These are phyloP conservation scores for Tetraselmis striata DNA, from an alignment of 139 green algal genomes.

Conservation along the genomic window DNA sequence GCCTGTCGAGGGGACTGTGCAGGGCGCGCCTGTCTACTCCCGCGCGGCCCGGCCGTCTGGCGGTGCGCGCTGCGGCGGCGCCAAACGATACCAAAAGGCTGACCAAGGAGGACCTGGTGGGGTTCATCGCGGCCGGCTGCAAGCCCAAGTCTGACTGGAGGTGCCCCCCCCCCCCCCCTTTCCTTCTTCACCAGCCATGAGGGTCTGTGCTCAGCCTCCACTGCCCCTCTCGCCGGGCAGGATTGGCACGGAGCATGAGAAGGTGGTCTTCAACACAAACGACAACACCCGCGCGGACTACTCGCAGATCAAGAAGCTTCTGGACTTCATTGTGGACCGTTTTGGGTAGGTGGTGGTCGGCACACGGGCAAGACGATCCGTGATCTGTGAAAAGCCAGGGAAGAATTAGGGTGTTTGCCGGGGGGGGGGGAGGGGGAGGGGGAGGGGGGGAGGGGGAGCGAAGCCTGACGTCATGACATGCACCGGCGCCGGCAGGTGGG, in stretches of 20 bases:
- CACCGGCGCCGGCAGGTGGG: conserved; percentile 76
- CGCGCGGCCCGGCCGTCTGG: too few species aligned
- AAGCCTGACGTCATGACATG: conserved; percentile 5
- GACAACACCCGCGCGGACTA: conserved; percentile 66
- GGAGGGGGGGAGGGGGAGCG: not conserved
- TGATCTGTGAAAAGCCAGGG: too few species aligned
- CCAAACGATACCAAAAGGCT: conserved; percentile 14
- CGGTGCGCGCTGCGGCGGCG: not conserved
- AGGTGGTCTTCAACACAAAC: conserved; percentile 80
- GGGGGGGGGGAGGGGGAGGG: too few species aligned
- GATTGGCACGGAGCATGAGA: conserved; percentile 99
- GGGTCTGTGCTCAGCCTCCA: not conserved
- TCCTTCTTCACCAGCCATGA: not conserved
- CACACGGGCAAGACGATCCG: too few species aligned
- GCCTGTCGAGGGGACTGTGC: too few species aligned
- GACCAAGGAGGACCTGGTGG: conserved; percentile 69
- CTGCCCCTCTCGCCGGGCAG: conserved; percentile 34
- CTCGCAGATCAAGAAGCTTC: conserved; percentile 67
- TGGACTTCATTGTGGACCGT: conserved; percentile 51
- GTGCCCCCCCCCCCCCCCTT: conserved; percentile 25
- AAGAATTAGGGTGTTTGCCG: too few species aligned
- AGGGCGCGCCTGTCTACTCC: too few species aligned
- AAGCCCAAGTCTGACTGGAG: conserved; percentile 70
- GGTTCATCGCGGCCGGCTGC: conserved; percentile 71
- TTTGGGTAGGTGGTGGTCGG: not conserved